These are phyloP conservation scores for Thalia dealbata DNA, from an alignment of 176 grass and related monocot genomes.

Conservation along the genomic window DNA sequence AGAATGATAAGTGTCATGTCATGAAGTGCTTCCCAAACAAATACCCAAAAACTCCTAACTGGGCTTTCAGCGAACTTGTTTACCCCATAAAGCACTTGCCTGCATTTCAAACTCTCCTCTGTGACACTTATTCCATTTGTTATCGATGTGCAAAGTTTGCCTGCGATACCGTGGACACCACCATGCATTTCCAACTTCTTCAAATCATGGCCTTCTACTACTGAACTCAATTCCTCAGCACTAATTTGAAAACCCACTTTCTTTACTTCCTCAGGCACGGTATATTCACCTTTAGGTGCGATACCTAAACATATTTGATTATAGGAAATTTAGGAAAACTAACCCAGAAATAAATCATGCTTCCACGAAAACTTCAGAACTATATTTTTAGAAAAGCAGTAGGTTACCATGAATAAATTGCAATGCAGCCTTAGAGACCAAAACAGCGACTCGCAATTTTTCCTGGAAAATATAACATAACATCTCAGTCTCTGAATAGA, in stretches of 20 bases:
- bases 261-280: constrained; percentile 10
- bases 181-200: constrained; percentile 12
- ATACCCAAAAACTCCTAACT: constrained; percentile 6
- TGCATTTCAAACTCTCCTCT: constrained; percentile 2
- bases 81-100: not conserved
- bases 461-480: not conserved
- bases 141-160: constrained; percentile 5
- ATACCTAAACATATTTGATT: not conserved
- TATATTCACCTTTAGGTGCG: not conserved
- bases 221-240: constrained; percentile 9
- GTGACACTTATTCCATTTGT: constrained; percentile 8
- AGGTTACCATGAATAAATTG: constrained; percentile 6
- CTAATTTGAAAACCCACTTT: constrained; percentile 3
- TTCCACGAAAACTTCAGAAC: not conserved
- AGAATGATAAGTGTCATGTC: constrained; percentile 15
- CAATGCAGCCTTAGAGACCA: constrained; percentile 11
- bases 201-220: constrained; percentile 6
- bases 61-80: constrained; percentile 8
- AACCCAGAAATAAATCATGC: not conserved
- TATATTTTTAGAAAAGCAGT: not conserved
- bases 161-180: not conserved
- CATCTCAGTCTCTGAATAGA: not conserved
- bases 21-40: constrained; percentile 17
- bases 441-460: constrained; percentile 8
- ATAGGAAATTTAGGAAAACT: not conserved